Evolutionary conservation across 257 asterid genomes (phyloP).

Genomic region (Fraxinus cuspidata): DNA sequence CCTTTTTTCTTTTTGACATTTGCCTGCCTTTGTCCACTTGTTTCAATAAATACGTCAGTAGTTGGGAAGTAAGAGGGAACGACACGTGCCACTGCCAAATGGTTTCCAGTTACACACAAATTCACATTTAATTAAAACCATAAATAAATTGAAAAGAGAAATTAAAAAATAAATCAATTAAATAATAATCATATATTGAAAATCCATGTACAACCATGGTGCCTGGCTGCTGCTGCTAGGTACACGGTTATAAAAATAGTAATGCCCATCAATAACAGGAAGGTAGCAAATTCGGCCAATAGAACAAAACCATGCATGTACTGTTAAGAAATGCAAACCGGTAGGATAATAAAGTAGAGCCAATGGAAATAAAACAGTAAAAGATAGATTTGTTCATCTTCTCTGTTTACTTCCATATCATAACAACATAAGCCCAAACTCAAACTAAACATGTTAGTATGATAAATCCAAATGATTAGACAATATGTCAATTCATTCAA

Average conservation of each 20-base stretch:
- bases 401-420: constrained; percentile 22
- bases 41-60: too few species aligned
- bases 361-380: not conserved
- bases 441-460: too few species aligned
- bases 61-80: too few species aligned
- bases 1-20: too few species aligned
- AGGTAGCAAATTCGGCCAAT: not conserved
- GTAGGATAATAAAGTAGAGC: constrained; percentile 8
- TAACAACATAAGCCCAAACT: not conserved
- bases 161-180: too few species aligned
- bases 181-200: not conserved
- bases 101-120: too few species aligned
- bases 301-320: too few species aligned
- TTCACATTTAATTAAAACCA: too few species aligned
- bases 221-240: not conserved
- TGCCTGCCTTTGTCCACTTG: too few species aligned
- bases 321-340: not conserved
- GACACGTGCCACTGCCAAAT: too few species aligned
- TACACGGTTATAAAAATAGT: not conserved
- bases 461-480: not conserved
- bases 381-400: not conserved
- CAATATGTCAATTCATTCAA: not conserved
- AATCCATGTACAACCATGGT: constrained; percentile 21
- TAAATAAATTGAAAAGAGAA: too few species aligned
- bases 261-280: constrained; percentile 19